Conservation (phyloP, 345 rosid genomes). For the Linum trigynum region DNA sequence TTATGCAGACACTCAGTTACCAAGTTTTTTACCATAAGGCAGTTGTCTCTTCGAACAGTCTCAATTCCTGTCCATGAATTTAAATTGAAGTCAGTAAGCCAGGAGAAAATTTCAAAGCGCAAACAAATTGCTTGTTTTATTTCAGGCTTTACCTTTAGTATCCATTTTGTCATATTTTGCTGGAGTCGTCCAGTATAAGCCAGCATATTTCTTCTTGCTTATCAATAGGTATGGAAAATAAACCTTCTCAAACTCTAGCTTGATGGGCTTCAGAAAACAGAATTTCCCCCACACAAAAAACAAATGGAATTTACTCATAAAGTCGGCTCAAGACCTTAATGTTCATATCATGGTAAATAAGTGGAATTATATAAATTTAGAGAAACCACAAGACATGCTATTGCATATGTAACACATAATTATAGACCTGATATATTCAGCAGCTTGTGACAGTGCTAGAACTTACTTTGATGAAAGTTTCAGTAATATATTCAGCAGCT, state of each 20-base stretch:
- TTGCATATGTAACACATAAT: not conserved
- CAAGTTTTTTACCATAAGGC: constrained; percentile 87
- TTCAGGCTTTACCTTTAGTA: constrained; percentile 59
- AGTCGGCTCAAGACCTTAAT: no score
- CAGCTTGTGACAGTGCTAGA: not conserved
- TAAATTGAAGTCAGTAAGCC: constrained; percentile 11
- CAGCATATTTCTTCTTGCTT: constrained; percentile 98
- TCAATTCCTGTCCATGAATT: constrained; percentile 63
- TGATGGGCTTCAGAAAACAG: constrained; percentile 72
- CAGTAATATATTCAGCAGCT: constrained; percentile 84
- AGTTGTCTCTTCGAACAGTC: constrained; percentile 97
- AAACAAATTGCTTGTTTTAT: constrained; percentile 13
- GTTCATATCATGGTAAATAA: no score
- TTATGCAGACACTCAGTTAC: constrained; percentile 91
- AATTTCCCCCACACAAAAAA: no score
- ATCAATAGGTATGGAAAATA: constrained; percentile 87
- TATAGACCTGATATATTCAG: not conserved
- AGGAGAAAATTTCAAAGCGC: constrained; percentile 4
- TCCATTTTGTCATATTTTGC: constrained; percentile 87
- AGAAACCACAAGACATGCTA: not conserved
- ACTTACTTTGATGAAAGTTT: constrained; percentile 69
- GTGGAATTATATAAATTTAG: no score
- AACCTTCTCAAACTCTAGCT: constrained; percentile 96
- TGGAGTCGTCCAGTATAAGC: constrained; percentile 85
- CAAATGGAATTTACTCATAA: no score